Base-by-base conservation (phyloP, 257 asterid genomes). In the Handroanthus guayacan region DNA sequence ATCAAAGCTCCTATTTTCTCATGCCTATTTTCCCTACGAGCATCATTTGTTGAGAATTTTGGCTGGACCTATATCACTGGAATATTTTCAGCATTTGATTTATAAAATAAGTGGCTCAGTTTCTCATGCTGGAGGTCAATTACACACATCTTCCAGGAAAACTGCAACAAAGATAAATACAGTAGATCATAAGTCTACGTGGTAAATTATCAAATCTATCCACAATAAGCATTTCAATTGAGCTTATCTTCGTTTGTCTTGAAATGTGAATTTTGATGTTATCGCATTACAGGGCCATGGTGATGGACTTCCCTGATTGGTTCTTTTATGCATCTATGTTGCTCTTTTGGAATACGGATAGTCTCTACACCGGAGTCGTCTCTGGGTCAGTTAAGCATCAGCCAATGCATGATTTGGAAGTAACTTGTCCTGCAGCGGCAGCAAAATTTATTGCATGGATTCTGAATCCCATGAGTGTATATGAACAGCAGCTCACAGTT, bases 241-340 rank as follows among this genome's bases (percentile, higher is more conserved):
- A 45, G 44, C 81, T 76, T 84, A 10, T 20, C 63, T 64, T 45
- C 48, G 52, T 82, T 64, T 55, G 25, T 71, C 68, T 60, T 71
- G 37, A 36, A 75, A 20, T 16, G 10, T 13, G 69, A 56, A 71
- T 63, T 71, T 73, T 75, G 36, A 39, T 66, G 57, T 63, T 63
- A 51, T 75, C 65, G 39, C 75, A 39, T 79, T 54, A 70, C 87
- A 90, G 97, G 97, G 80, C 92, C 68, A 75, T 75, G 82, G 86
- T 85, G 74, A 80, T 90, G 86, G 89, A 86, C 80, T 92, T 92
- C 76, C 97, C 96, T 16, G 60, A 71, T 82, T 90, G 97, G 97
- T 87, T 90, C 90, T 78, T 18, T 82, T 89, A 78, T 74, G 91
- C 95, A 79, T 84, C 90, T 43, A 62, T 85, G 81, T 67, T 92